phyloP scores from a whole-genome alignment of 2,329 filamentous ascomycete genomes.

The Sordariomycetes sp. region DNA sequence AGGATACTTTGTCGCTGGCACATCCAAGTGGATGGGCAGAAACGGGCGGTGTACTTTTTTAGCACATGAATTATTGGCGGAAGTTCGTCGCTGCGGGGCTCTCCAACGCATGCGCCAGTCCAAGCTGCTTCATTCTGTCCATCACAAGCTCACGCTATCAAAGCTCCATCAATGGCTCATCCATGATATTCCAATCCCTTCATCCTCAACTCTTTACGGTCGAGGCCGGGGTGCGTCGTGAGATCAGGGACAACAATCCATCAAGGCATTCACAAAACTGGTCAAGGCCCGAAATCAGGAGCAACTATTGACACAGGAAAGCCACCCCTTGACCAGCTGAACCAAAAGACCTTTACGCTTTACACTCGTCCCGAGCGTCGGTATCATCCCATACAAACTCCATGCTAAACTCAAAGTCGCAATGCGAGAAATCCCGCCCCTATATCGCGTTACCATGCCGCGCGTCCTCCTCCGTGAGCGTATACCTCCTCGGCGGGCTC shows the following conservation, averaged over 20 bases:
- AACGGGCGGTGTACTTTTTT: not conserved
- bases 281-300: too few relatives aligned
- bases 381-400: not conserved
- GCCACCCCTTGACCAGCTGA: not conserved
- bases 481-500: conserved; percentile 10
- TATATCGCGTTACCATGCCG: conserved; percentile 1
- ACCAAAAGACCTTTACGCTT: not conserved
- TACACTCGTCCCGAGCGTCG: not conserved
- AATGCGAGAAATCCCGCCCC: not conserved
- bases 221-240: too few relatives aligned
- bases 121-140: too few relatives aligned
- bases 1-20: not conserved
- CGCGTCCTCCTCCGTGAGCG: conserved; percentile 2
- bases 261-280: too few relatives aligned
- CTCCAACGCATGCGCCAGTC: not conserved
- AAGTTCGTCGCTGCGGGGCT: not conserved
- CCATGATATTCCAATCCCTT: too few relatives aligned
- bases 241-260: too few relatives aligned
- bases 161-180: too few relatives aligned
- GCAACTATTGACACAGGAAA: not conserved
- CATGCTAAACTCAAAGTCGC: not conserved
- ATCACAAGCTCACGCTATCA: too few relatives aligned
- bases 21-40: not conserved
- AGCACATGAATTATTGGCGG: not conserved
- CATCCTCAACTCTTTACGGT: too few relatives aligned